phyloP scores from a whole-genome alignment of 1,284 basidiomycete species.

The Rhodotorula sp. region DNA sequence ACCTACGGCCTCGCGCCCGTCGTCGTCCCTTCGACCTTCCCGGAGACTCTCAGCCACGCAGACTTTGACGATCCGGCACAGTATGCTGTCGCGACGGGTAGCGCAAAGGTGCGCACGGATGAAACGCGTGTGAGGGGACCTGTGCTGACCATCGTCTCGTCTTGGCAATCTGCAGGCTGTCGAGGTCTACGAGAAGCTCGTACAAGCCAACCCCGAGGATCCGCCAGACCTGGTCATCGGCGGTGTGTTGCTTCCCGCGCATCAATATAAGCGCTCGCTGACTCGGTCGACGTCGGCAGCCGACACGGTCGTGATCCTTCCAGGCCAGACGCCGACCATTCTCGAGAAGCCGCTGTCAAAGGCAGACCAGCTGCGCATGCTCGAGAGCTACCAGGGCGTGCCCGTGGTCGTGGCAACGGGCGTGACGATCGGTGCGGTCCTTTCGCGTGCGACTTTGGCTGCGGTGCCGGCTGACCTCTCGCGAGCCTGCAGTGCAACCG shows the following conservation, averaged over 20 bases:
- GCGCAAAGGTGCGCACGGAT: constrained; percentile 65
- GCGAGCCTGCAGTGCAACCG: constrained; percentile 25
- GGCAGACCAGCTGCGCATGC: constrained; percentile 82
- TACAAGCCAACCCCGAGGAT: constrained; percentile 74
- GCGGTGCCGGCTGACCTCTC: neutral
- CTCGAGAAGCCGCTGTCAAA: constrained; percentile 84
- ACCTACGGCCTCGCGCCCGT: constrained; percentile 82
- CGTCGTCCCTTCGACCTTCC: constrained; percentile 83
- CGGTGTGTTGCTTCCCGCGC: constrained; percentile 56
- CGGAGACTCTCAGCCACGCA: constrained; percentile 71
- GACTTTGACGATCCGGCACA: constrained; percentile 77
- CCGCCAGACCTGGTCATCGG: constrained; percentile 91
- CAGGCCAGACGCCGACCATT: constrained; percentile 61
- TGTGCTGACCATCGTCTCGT: neutral
- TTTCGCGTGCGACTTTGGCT: neutral
- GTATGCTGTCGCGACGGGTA: constrained; percentile 90
- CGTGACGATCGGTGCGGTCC: constrained; percentile 65
- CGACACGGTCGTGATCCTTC: constrained; percentile 86
- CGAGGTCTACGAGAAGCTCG: constrained; percentile 85
- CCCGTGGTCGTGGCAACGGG: constrained; percentile 91
- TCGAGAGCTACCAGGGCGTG: constrained; percentile 80
- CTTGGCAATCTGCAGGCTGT: constrained; percentile 58
- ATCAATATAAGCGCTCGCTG: neutral
- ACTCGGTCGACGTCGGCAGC: constrained; percentile 56
- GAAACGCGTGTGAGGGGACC: neutral